These are phyloP conservation scores for Lasiodiplodia sp. DNA, from an alignment of 2,329 filamentous ascomycete species.

Conservation along the genomic window DNA sequence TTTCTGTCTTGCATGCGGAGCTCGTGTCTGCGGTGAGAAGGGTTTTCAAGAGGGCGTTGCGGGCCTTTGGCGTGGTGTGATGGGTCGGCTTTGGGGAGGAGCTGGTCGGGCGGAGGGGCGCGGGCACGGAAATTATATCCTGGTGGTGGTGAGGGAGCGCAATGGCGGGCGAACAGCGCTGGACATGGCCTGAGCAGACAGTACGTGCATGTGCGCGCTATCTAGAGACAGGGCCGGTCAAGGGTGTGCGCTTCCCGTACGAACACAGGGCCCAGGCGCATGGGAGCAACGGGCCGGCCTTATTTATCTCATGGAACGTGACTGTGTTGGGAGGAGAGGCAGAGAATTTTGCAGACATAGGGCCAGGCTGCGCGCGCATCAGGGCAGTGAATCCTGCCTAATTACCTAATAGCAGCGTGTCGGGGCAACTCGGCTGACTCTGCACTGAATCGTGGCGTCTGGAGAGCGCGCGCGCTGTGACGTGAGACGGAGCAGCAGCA, in stretches of 20 bases:
- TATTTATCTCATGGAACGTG: constrained; percentile 29
- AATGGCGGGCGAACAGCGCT: constrained; percentile 25
- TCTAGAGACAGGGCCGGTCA: constrained; percentile 7
- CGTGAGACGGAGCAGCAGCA: constrained; percentile 29
- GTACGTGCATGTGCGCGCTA: constrained; percentile 23
- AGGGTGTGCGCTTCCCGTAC: constrained; percentile 14
- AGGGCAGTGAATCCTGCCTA: constrained; percentile 28
- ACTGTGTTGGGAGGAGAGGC: constrained; percentile 21
- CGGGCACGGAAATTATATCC: constrained; percentile 25
- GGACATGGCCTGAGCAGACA: constrained; percentile 30
- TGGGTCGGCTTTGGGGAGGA: constrained; percentile 4
- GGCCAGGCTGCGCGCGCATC: constrained; percentile 26
- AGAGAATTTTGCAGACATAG: constrained; percentile 22
- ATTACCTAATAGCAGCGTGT: constrained; percentile 33
- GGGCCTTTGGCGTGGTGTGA: constrained; percentile 18
- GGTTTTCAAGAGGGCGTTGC: constrained; percentile 1
- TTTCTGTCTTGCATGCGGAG: constrained; percentile 59
- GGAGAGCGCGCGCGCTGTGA: constrained; percentile 25
- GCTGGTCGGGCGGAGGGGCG: not conserved
- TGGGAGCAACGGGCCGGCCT: constrained; percentile 28
- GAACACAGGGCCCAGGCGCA: constrained; percentile 27
- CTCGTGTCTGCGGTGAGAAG: constrained; percentile 12
- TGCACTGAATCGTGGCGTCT: constrained; percentile 31
- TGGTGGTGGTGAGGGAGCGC: constrained; percentile 21
- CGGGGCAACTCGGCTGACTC: constrained; percentile 31